Conservation (phyloP, 2,329 filamentous ascomycete species). For the Microdochium bolleyi region DNA sequence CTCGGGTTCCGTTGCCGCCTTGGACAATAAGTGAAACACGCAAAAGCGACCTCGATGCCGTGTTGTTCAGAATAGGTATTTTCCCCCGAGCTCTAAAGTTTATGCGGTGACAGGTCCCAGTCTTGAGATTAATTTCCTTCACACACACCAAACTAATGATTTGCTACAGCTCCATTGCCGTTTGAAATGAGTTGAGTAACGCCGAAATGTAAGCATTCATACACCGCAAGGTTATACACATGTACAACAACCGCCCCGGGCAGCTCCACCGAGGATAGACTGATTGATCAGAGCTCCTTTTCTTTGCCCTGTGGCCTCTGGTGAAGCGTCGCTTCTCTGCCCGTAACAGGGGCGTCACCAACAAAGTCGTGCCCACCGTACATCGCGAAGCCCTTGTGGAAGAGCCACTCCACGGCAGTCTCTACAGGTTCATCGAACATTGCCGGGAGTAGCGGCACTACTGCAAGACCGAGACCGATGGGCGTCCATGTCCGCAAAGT, state of each 20-base stretch:
- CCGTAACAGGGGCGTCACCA: conserved; percentile 44
- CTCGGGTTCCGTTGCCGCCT: too few relatives aligned
- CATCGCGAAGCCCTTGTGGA: conserved; percentile 71
- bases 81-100: too few relatives aligned
- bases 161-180: too few relatives aligned
- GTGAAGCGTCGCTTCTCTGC: conserved; percentile 38
- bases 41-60: too few relatives aligned
- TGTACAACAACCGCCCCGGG: neutral
- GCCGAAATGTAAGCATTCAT: neutral
- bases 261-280: neutral
- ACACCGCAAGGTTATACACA: neutral
- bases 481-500: conserved; percentile 77
- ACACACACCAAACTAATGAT: too few relatives aligned
- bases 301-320: conserved; percentile 37
- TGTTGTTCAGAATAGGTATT: too few relatives aligned
- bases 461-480: conserved; percentile 71
- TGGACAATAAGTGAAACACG: too few relatives aligned
- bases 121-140: too few relatives aligned
- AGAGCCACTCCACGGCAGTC: conserved; percentile 80
- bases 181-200: too few relatives aligned
- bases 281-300: conserved; percentile 11
- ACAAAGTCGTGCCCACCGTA: conserved; percentile 58
- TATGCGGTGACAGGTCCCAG: too few relatives aligned
- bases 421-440: conserved; percentile 92
- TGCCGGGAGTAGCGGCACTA: conserved; percentile 76